Evolutionary conservation across 2,329 filamentous ascomycete species (phyloP).

Genomic region (Tolypocladium paradoxum): DNA sequence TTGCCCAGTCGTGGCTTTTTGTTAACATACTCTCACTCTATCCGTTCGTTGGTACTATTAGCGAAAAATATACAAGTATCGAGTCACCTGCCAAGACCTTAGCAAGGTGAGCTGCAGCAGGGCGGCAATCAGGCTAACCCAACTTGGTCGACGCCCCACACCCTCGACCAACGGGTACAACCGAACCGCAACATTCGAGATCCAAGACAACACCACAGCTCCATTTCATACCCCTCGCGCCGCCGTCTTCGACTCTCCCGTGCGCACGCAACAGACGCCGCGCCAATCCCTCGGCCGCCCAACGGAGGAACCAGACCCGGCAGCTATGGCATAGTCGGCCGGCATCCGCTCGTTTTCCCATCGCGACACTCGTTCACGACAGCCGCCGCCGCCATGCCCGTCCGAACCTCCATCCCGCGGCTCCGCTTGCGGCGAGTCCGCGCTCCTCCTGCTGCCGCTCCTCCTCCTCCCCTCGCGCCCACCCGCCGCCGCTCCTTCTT

Average conservation of each 20-base stretch:
- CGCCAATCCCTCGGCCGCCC: background rate
- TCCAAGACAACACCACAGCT: background rate
- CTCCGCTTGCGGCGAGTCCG: conserved; percentile 3
- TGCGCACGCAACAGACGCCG: background rate
- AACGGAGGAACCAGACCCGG: background rate
- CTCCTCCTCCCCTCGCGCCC: conserved; percentile 7
- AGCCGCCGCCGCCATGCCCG: conserved; percentile 1
- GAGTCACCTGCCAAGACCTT: no score
- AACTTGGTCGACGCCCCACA: no score
- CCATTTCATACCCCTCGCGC: background rate
- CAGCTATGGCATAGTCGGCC: background rate
- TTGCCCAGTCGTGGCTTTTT: no score
- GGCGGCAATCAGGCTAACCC: no score
- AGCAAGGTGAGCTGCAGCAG: no score
- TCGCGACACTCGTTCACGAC: background rate
- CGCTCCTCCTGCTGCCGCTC: conserved; percentile 5
- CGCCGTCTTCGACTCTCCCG: background rate
- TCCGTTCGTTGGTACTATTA: no score
- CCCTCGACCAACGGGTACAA: no score
- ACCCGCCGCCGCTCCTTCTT: conserved; percentile 9
- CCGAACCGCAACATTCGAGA: no score
- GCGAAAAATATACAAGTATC: no score
- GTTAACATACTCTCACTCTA: no score
- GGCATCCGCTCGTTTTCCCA: background rate
- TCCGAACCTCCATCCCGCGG: conserved; percentile 5